Percentiles rank a stretch among this genome's conserved stretches.
These are phyloP conservation scores for Cornus controversa DNA, from an alignment of 148 eudicot species.

Conservation along the genomic window DNA sequence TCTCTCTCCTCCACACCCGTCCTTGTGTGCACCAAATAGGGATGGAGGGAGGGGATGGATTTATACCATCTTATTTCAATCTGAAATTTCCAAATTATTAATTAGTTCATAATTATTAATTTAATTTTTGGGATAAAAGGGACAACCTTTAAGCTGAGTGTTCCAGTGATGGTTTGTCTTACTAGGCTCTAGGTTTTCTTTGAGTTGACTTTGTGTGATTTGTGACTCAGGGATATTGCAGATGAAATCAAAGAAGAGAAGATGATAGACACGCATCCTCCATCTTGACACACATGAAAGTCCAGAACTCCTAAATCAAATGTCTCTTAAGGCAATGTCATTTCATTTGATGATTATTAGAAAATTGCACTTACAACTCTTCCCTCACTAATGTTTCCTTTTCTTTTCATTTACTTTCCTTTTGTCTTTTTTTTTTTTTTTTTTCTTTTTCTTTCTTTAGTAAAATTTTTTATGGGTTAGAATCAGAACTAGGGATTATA, in stretches of 20 bases:
- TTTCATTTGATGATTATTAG: neutral
- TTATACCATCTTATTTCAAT: no score
- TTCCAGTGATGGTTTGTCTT: no score
- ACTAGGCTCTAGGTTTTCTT: neutral
- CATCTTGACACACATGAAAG: neutral
- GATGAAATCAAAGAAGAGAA: constrained; percentile 22
- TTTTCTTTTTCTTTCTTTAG: neutral
- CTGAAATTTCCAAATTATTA: no score
- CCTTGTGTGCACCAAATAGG: no score
- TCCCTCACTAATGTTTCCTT: neutral
- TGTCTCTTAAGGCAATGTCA: neutral
- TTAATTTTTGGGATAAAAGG: no score
- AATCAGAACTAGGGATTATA: neutral
- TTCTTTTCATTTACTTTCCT: no score
- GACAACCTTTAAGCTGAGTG: no score
- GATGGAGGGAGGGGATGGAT: no score
- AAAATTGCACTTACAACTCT: no score
- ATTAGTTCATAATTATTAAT: no score
- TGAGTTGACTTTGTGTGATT: neutral
- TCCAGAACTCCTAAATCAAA: neutral
- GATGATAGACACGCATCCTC: constrained; percentile 4
- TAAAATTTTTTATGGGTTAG: neutral
- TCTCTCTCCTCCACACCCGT: no score
- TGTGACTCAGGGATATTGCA: constrained; percentile 18
- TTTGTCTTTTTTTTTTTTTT: neutral